phyloP scores from a whole-genome alignment of 306 rosid genomes.

The Cucurbita ficifolia region DNA sequence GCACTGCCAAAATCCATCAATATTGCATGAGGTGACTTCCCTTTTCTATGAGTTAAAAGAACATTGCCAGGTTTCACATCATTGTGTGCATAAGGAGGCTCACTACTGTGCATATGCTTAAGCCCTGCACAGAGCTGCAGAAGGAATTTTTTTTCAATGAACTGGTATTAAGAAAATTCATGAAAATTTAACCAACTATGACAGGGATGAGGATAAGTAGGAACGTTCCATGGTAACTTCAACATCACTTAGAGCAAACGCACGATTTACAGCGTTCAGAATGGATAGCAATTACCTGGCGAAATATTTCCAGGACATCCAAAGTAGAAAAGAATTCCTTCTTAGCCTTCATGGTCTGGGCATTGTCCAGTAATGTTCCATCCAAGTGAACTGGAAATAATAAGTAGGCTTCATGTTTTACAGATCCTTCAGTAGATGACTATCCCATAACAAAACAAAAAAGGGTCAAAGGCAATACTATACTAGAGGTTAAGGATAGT shows the following conservation, averaged over 20 bases:
- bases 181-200: not conserved
- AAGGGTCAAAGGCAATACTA: not conserved
- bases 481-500: not conserved
- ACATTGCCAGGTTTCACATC: slow-evolving; percentile 97
- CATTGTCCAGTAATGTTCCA: slow-evolving; percentile 93
- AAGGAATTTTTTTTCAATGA: not conserved
- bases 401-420: slow-evolving; percentile 92
- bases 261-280: not conserved
- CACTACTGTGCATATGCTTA: slow-evolving; percentile 83
- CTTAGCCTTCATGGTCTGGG: slow-evolving; percentile 66
- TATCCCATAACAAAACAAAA: slow-evolving; percentile 20
- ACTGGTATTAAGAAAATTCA: not conserved
- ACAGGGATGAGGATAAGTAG: not conserved
- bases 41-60: slow-evolving; percentile 70
- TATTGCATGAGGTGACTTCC: slow-evolving; percentile 72
- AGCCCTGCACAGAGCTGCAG: slow-evolving; percentile 97
- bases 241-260: not conserved
- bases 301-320: slow-evolving; percentile 86
- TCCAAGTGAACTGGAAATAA: slow-evolving; percentile 97
- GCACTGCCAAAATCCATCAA: slow-evolving; percentile 99
- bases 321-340: slow-evolving; percentile 76
- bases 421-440: slow-evolving; percentile 68
- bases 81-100: slow-evolving; percentile 94
- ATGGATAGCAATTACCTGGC: slow-evolving; percentile 42
- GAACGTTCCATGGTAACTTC: not conserved